Percentiles rank a stretch among this genome's conserved stretches.
Conservation (phyloP, 257 asterid genomes). For the Anisodus acutangulus region DNA sequence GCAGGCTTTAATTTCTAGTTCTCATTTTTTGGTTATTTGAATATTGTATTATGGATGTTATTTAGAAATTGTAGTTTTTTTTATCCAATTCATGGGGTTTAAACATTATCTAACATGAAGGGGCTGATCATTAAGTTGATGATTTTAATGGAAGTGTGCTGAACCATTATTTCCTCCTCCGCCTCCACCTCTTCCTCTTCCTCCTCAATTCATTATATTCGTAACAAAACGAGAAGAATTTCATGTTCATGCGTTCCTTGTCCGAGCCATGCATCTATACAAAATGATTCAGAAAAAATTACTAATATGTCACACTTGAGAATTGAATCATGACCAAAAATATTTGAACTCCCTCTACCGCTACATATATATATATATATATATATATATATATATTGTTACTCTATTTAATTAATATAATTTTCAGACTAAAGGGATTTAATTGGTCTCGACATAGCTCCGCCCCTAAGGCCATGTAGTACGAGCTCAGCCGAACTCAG, state of each 20-base stretch:
- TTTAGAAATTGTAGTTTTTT: neutral
- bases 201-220: neutral
- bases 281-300: too few species aligned
- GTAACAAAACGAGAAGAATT: neutral
- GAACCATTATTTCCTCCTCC: neutral
- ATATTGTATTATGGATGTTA: neutral
- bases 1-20: neutral
- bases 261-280: too few species aligned
- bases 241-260: neutral
- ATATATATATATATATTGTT: too few species aligned
- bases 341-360: too few species aligned
- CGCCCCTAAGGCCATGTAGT: too few species aligned
- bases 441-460: too few species aligned
- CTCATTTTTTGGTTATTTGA: slow-evolving; percentile 12
- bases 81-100: slow-evolving; percentile 4
- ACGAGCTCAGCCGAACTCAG: neutral
- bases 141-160: neutral
- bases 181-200: neutral
- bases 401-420: too few species aligned
- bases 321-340: neutral
- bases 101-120: neutral
- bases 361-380: too few species aligned
- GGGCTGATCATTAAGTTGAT: neutral
- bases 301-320: neutral
- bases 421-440: too few species aligned